These are phyloP conservation scores for Metschnikowia arizonensis DNA, from an alignment of 805 yeast genomes.

Conservation along the genomic window DNA sequence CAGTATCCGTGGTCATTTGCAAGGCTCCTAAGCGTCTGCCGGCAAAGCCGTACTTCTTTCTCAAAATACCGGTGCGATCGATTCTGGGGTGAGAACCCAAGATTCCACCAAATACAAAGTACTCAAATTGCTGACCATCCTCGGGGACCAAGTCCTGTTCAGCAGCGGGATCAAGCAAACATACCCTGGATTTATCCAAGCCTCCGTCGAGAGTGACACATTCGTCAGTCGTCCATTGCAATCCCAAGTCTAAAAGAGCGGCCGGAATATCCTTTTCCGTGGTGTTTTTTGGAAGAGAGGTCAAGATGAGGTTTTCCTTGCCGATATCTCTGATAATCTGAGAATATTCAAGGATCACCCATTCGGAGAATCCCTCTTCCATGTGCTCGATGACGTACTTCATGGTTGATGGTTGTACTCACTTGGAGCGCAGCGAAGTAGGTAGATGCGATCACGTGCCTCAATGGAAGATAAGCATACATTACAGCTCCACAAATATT, in stretches of 20 bases:
- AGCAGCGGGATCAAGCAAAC: slow-evolving; percentile 89
- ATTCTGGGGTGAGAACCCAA: slow-evolving; percentile 91
- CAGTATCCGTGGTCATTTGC: slow-evolving; percentile 98
- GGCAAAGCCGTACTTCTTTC: slow-evolving; percentile 73
- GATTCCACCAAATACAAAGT: slow-evolving; percentile 94
- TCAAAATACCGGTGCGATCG: slow-evolving; percentile 88
- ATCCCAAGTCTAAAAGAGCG: slow-evolving; percentile 53
- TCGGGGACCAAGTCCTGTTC: slow-evolving; percentile 64
- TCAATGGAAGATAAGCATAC: neutral
- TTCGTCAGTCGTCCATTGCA: slow-evolving; percentile 81
- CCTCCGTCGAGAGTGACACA: slow-evolving; percentile 50
- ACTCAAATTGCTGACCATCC: slow-evolving; percentile 67
- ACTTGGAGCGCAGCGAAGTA: slow-evolving; percentile 1
- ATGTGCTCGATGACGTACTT: slow-evolving; percentile 94
- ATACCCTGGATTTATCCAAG: slow-evolving; percentile 49
- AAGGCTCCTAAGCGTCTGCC: slow-evolving; percentile 83
- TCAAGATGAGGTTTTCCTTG: slow-evolving; percentile 61
- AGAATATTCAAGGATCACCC: slow-evolving; percentile 87
- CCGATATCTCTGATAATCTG: slow-evolving; percentile 85
- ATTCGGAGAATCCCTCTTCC: slow-evolving; percentile 95
- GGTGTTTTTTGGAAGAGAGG: slow-evolving; percentile 69
- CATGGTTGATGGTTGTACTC: slow-evolving; percentile 38
- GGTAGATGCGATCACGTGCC: slow-evolving; percentile 4
- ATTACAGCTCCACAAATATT: too few species aligned
- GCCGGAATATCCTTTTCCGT: slow-evolving; percentile 61